Conservation (phyloP, 2,329 filamentous ascomycete species). For the Microdochium nivale region DNA sequence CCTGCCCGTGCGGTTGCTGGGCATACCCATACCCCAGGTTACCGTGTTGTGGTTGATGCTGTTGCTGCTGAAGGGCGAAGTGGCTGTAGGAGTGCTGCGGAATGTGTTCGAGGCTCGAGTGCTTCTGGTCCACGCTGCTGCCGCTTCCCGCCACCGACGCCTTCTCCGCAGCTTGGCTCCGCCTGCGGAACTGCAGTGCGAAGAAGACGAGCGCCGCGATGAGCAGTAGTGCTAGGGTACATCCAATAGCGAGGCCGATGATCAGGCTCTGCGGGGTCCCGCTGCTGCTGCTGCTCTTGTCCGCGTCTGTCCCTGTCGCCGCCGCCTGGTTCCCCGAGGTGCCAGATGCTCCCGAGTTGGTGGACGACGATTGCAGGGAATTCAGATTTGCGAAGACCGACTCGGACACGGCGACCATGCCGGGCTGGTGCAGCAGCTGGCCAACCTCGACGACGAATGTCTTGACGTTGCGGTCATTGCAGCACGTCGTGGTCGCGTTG, state of each 20-base stretch:
- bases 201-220: constrained; percentile 5
- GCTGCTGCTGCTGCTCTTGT: not conserved
- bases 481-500: constrained; percentile 7
- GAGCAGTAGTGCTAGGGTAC: constrained; percentile 5
- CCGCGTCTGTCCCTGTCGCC: too few species aligned
- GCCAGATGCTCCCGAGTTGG: too few species aligned
- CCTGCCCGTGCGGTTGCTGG: too few species aligned
- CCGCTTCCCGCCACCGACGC: too few species aligned
- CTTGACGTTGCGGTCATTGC: constrained; percentile 2
- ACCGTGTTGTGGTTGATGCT: too few species aligned
- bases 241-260: constrained; percentile 6
- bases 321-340: constrained; percentile 1
- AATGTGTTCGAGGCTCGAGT: too few species aligned
- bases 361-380: too few species aligned
- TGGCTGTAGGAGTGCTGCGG: too few species aligned
- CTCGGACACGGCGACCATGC: not conserved
- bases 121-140: too few species aligned
- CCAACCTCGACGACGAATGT: constrained; percentile 1
- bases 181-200: constrained; percentile 6
- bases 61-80: too few species aligned
- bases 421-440: not conserved
- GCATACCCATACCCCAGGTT: too few species aligned
- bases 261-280: not conserved
- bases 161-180: not conserved
- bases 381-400: not conserved